A percentile compares a stretch with the other conserved stretches of the same genome.
Conservation (phyloP, 176 grass and related monocot genomes). For the bread wheat (Triticum aestivum) region IWGSC_CS_RefSeq_v2.1 NC_057804.1:25672039-25672538, state of each 20-base stretch:
- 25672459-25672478: constrained; percentile 94
- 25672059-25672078: constrained; percentile 95
- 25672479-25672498: constrained; percentile 82
- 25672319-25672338: not conserved
- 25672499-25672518: constrained; percentile 99
- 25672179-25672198: not conserved
- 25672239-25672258: not conserved
- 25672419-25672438: not conserved
- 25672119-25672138: not conserved
- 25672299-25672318: not conserved
- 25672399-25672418: not conserved
- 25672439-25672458: constrained; percentile 28
- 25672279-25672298: not conserved
- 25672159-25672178: not conserved
- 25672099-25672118: constrained; percentile 43
- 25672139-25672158: not conserved
- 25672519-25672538: constrained; percentile 94
- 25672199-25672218: not conserved
- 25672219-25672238: not conserved
- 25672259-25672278: not conserved
- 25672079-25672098: constrained; percentile 94
- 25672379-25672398: not conserved
- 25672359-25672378: not conserved
- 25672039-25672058: constrained; percentile 96
- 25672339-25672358: not conserved